A percentile compares a stretch with the other conserved stretches of the same genome.
These are phyloP conservation scores for Saccharomyces hybrid DNA, from an alignment of 1,139 yeast species.

Conservation along the genomic window DNA sequence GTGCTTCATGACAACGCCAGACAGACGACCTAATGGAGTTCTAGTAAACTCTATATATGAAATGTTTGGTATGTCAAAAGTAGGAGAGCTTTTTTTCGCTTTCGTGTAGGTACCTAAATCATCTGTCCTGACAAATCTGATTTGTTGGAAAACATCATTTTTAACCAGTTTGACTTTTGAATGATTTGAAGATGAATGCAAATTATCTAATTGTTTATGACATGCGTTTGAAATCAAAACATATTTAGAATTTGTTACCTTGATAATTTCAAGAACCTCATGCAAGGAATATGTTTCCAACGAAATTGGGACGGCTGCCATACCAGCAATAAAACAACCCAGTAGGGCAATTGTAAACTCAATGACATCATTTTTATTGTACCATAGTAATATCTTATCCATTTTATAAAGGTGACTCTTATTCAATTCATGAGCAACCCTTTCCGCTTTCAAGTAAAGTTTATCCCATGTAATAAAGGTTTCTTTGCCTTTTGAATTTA, in stretches of 20 bases:
- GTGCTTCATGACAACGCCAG: constrained; percentile 92
- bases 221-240: constrained; percentile 77
- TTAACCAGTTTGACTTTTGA: constrained; percentile 46
- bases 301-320: constrained; percentile 88
- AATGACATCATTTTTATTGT: constrained; percentile 73
- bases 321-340: constrained; percentile 91
- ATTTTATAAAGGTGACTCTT: constrained; percentile 70
- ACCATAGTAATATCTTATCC: constrained; percentile 77
- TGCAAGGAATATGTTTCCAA: constrained; percentile 56
- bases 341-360: constrained; percentile 81
- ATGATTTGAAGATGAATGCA: constrained; percentile 36
- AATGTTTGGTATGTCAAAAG: constrained; percentile 62
- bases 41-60: constrained; percentile 92
- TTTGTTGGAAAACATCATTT: constrained; percentile 35
- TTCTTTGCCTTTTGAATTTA: constrained; percentile 80
- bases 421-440: constrained; percentile 77
- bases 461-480: constrained; percentile 83
- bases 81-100: constrained; percentile 57
- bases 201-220: constrained; percentile 59
- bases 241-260: constrained; percentile 66
- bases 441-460: constrained; percentile 71
- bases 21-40: constrained; percentile 81
- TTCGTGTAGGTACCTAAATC: constrained; percentile 71
- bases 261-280: constrained; percentile 67
- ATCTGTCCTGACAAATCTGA: constrained; percentile 76